Conservation (phyloP, 1,284 basidiomycete species). For the Malassezia sp. region DNA sequence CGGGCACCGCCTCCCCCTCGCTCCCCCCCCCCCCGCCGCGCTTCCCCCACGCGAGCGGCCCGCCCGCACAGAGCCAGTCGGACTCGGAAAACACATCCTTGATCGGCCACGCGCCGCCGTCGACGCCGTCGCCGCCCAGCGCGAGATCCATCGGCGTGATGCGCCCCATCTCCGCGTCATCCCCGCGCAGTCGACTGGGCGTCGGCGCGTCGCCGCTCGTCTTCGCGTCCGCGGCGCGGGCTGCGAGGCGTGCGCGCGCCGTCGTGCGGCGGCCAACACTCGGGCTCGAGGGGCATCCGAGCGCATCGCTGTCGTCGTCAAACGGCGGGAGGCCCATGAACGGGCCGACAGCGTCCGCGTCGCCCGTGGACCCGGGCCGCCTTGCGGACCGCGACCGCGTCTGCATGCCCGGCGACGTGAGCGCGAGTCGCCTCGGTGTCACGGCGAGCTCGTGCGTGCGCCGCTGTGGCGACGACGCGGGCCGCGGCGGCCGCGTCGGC, state of each 20-base stretch:
- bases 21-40: neutral
- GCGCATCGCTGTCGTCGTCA: conserved; percentile 11
- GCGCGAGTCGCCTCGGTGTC: neutral
- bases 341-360: neutral
- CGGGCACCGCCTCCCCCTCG: conserved; percentile 2
- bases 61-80: neutral
- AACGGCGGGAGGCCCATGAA: conserved; percentile 3
- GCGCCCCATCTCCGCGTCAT: neutral
- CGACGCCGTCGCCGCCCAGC: no score
- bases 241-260: conserved; percentile 5
- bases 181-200: neutral
- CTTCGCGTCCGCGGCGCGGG: neutral
- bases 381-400: neutral
- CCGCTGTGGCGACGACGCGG: conserved; percentile 10
- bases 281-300: conserved; percentile 13
- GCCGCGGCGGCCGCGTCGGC: conserved; percentile 8
- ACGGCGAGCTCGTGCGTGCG: neutral
- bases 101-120: neutral
- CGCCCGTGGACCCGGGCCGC: no score
- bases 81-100: neutral
- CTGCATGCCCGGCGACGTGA: neutral
- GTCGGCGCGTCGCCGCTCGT: neutral
- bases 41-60: neutral
- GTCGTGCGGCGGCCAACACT: conserved; percentile 8
- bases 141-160: neutral